Conservation (phyloP, 176 grass and related monocot species). For the Musa schizocarpa region DNA sequence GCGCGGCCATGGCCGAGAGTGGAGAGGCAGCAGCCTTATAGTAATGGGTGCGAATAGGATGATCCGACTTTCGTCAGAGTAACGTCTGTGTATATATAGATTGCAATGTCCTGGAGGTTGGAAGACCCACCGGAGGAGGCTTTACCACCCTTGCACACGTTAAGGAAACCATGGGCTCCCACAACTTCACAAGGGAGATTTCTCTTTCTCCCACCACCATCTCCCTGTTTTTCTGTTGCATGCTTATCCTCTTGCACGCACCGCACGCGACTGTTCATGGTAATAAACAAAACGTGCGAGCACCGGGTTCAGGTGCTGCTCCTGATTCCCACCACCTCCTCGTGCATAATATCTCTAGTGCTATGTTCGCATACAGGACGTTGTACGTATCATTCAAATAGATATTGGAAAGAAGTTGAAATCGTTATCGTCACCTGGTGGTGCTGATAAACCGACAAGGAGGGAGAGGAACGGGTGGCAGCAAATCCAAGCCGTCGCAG, state of each 20-base stretch:
- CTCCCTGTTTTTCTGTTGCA: background rate
- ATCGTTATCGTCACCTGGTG: no score
- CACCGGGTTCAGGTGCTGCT: background rate
- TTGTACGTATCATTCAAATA: no score
- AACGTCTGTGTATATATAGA: background rate
- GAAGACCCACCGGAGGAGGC: background rate
- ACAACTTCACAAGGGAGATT: background rate
- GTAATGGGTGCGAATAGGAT: background rate
- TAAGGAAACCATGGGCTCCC: slow-evolving; percentile 4
- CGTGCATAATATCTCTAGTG: no score
- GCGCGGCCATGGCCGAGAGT: background rate
- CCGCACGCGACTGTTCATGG: background rate
- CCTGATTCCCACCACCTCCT: background rate
- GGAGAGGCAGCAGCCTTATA: background rate
- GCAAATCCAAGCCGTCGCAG: no score
- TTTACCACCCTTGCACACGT: background rate
- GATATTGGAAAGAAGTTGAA: no score
- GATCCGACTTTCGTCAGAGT: background rate
- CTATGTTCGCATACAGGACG: no score
- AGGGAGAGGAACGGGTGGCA: no score
- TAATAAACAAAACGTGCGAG: background rate
- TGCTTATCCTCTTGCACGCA: background rate
- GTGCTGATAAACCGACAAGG: no score
- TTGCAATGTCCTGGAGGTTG: background rate
- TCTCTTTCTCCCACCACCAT: background rate